Evolutionary conservation across 169 alveolate species (phyloP), one percentile per base, ranked within the genome.

Genomic region (Plasmodium blacklocki): DNA sequence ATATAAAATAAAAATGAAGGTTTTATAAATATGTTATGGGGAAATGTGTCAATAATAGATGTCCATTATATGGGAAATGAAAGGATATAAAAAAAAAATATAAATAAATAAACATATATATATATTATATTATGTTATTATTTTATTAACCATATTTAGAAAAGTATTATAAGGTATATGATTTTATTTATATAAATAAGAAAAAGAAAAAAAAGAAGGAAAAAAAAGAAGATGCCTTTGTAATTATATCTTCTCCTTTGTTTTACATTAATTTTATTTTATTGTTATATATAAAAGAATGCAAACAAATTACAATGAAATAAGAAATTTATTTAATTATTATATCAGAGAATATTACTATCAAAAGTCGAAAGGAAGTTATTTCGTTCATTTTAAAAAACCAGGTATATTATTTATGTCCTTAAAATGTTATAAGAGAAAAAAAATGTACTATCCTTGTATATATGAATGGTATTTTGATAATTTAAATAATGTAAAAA

Each of bases 401-500:
- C 92, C 92, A 29, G 92, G 92, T 19, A 71, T 86, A 60, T 45
- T 86, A 19, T 86, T 86, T 73, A 86, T 87, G 21, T 73, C 92
- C 43, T 72, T 86, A 86, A 86, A 86, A 71, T 86, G 60, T 56
- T 86, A 86, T 66, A 86, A 86, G 73, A 86, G 19, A 62, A 86
- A 86, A 72, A 86, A 86, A 72, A 50, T 75, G 21, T 23, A 56
- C 49, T 86, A 71, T 21, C 92, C 92, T 23, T 62, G 73, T 29
- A 64, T 86, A 63, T 86, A 86, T 71, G 86, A 86, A 29, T 86
- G 92, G 92, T 86, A 86, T 74, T 86, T 86, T 52, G 92, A 73
- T 39, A 86, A 54, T 72, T 86, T 86, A 86, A 70, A 74, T 43
- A 49, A 59, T 54, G 49, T 72, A 12, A 60, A 60, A 49, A 47